Conservation (phyloP, 176 grass and related monocot species). For the Hordeum marinum region DNA sequence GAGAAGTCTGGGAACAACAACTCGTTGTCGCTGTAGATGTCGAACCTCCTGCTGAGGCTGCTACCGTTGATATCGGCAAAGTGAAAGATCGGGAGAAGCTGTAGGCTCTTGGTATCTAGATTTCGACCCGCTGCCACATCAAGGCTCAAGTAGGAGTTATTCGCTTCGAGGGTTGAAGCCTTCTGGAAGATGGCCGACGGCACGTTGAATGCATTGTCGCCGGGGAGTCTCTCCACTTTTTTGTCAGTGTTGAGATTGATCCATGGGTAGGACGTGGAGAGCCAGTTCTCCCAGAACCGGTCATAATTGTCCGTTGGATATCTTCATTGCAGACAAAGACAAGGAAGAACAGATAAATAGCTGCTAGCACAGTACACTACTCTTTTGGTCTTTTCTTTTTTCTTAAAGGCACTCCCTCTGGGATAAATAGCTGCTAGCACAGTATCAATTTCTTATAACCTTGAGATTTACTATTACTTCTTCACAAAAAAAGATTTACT, state of each 20-base stretch:
- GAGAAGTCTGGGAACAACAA: background rate
- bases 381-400: background rate
- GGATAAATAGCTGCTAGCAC: background rate
- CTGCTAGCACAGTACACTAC: background rate
- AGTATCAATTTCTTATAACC: background rate
- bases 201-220: background rate
- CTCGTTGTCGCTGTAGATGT: background rate
- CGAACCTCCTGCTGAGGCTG: background rate
- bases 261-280: background rate
- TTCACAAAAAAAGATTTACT: background rate
- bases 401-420: background rate
- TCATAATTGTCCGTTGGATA: background rate
- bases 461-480: background rate
- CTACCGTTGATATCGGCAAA: background rate
- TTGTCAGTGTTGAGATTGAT: background rate
- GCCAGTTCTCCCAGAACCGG: background rate
- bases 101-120: background rate
- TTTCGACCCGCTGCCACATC: rapidly evolving
- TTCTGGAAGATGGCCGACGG: background rate
- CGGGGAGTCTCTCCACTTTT: rapidly evolving
- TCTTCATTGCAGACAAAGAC: background rate
- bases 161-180: background rate
- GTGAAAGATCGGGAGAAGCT: slow-evolving; percentile 17
- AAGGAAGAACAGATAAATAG: background rate
- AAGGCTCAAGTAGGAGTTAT: background rate